Base-by-base conservation (phyloP, 306 rosid genomes). In the Hippophae gyantsensis region DNA sequence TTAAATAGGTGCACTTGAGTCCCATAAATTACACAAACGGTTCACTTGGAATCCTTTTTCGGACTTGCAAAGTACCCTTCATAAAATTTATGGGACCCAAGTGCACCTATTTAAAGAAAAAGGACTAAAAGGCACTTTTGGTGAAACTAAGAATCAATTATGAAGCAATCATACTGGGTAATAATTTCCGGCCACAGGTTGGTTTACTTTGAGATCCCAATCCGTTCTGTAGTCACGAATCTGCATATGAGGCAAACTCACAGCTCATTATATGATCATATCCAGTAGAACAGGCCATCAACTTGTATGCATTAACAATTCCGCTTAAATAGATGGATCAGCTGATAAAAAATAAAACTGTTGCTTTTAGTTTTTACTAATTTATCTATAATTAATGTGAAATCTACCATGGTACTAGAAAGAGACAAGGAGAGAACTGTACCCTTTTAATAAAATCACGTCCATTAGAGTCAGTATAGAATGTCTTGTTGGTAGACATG, bases 391-490 rank as follows among this genome's bases (percentile, higher is more conserved):
- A 61, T 43, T 51, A 43, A 43, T 47, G 48, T 46, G 50, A 60
- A 18, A 41, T 54, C 43, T 14, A 59, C 45, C 32, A 13, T 56
- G 46, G 45, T 61, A 7, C 13, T 14, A 41, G 52, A 54, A 65
- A 72, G 45, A 50, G 42, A 32, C 43, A 54, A 52, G 61, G 25
- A 50, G 56, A 43, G 47, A 40, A 40, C 18, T 18, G 44, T 78
- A 88, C 99, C 74, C 99, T 76, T 72, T 82, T 67, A 58, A 92
- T 78, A 71, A 92, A 92, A 73, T 92, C 99, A 7, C 96, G 92
- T 27, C 99, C 99, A 32, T 80, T 92, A 42, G 99, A 92, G 74
- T 92, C 99, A 48, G 95, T 85, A 53, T 78, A 88, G 78, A 92
- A 92, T 61, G 85, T 82, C 76, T 88, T 92, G 65, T 72, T 73